These are phyloP conservation scores for Ceratobasidium papillatum DNA, from an alignment of 1,284 basidiomycete species.

Conservation along the genomic window DNA sequence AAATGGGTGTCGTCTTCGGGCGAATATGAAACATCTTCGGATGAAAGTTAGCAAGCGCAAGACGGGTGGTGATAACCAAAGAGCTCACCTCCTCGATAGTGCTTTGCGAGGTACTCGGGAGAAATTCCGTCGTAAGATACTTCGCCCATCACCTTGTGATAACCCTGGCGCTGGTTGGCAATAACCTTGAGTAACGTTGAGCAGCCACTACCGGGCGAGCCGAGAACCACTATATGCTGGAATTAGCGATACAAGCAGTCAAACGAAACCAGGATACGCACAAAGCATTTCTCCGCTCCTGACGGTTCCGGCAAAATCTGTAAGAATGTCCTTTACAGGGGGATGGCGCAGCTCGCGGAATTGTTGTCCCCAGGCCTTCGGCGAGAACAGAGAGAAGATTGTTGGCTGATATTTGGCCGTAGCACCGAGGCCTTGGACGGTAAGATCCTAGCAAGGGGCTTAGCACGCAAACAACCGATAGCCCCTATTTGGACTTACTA, in stretches of 20 bases:
- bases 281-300: slow-evolving; percentile 8
- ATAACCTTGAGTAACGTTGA: slow-evolving; percentile 76
- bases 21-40: slow-evolving; percentile 54
- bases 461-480: neutral
- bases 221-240: slow-evolving; percentile 53
- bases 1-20: slow-evolving; percentile 73
- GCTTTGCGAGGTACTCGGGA: slow-evolving; percentile 60
- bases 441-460: neutral
- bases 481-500: neutral
- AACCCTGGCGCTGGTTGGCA: slow-evolving; percentile 72
- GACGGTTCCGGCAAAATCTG: neutral
- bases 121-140: slow-evolving; percentile 73
- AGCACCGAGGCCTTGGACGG: neutral
- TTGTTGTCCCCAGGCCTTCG: neutral
- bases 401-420: slow-evolving; percentile 12
- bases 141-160: slow-evolving; percentile 65
- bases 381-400: slow-evolving; percentile 8
- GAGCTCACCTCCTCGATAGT: slow-evolving; percentile 51
- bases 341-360: slow-evolving; percentile 6
- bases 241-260: neutral
- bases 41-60: neutral
- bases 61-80: neutral
- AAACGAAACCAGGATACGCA: neutral
- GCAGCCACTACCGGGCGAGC: slow-evolving; percentile 83
- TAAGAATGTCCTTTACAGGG: slow-evolving; percentile 10